phyloP scores from a whole-genome alignment of 1,284 basidiomycete species.

The Cutaneotrichosporon mucoides region DNA sequence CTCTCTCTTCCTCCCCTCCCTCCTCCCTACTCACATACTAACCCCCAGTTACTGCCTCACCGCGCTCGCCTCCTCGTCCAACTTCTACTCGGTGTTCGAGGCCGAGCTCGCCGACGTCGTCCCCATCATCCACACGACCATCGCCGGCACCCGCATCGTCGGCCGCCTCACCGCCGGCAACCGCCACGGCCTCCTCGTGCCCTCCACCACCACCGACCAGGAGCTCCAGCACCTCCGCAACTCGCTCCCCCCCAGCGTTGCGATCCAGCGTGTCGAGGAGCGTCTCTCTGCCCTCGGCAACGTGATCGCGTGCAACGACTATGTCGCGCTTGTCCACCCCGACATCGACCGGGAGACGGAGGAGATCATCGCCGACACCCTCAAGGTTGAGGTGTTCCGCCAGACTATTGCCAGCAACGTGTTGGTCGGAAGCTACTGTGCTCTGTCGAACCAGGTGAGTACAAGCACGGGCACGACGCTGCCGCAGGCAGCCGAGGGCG shows the following conservation, averaged over 20 bases:
- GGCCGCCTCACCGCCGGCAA: conserved; percentile 93
- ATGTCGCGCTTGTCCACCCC: conserved; percentile 94
- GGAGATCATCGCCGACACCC: conserved; percentile 98
- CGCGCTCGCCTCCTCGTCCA: conserved; percentile 90
- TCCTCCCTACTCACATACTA: not conserved
- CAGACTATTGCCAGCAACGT: conserved; percentile 97
- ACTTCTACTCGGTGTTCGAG: conserved; percentile 98
- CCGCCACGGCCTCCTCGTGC: conserved; percentile 92
- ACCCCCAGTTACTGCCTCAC: conserved; percentile 73
- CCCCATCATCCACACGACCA: conserved; percentile 95
- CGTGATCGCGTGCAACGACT: conserved; percentile 97
- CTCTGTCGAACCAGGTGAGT: conserved; percentile 68
- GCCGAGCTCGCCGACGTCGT: conserved; percentile 88
- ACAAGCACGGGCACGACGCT: not conserved
- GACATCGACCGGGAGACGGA: conserved; percentile 98
- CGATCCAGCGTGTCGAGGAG: conserved; percentile 95
- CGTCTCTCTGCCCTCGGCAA: conserved; percentile 94
- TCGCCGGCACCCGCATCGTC: conserved; percentile 91
- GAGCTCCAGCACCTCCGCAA: conserved; percentile 97
- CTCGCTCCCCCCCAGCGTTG: conserved; percentile 84
- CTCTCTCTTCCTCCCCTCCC: not conserved
- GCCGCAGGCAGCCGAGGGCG: not conserved
- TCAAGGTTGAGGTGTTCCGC: conserved; percentile 98
- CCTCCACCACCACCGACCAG: conserved; percentile 93
- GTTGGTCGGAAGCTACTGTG: conserved; percentile 92